Conservation (phyloP, 192 early-diverging fungal species). For the Coemansia aciculifera region DNA sequence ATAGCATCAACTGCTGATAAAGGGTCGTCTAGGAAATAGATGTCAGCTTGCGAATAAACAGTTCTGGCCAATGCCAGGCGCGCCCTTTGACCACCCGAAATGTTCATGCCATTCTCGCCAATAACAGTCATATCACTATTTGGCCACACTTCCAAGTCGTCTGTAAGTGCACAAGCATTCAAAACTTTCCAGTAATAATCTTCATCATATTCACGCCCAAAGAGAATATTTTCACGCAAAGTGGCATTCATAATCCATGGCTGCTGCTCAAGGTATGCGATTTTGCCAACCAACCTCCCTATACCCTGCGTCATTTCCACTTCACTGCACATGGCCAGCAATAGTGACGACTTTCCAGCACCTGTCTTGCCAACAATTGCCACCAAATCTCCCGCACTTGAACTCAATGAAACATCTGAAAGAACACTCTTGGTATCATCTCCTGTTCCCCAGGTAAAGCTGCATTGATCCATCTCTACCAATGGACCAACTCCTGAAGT, state of each 20-base stretch:
- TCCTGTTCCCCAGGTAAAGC: constrained; percentile 17
- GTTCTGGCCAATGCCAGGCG: constrained; percentile 66
- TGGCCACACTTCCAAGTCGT: constrained; percentile 64
- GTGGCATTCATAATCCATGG: constrained; percentile 56
- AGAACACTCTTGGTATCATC: not conserved
- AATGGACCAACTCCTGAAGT: not conserved
- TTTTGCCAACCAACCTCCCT: constrained; percentile 20
- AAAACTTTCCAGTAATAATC: constrained; percentile 62
- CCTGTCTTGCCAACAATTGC: constrained; percentile 63
- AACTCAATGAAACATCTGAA: constrained; percentile 8
- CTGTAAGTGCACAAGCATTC: constrained; percentile 61
- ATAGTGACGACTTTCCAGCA: constrained; percentile 62
- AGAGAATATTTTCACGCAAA: constrained; percentile 76
- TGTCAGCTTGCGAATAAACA: constrained; percentile 69
- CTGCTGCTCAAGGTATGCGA: constrained; percentile 35
- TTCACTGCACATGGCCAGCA: constrained; percentile 62
- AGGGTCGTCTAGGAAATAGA: constrained; percentile 72
- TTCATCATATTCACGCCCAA: constrained; percentile 65
- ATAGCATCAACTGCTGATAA: constrained; percentile 69
- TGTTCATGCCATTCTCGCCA: constrained; percentile 69
- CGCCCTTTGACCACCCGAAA: constrained; percentile 72
- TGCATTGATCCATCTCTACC: constrained; percentile 13
- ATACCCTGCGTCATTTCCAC: constrained; percentile 38
- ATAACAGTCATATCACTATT: constrained; percentile 69
- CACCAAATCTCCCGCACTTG: constrained; percentile 49